Conservation (phyloP, 2,329 filamentous ascomycete species). For the Apiospora phragmitis region DNA sequence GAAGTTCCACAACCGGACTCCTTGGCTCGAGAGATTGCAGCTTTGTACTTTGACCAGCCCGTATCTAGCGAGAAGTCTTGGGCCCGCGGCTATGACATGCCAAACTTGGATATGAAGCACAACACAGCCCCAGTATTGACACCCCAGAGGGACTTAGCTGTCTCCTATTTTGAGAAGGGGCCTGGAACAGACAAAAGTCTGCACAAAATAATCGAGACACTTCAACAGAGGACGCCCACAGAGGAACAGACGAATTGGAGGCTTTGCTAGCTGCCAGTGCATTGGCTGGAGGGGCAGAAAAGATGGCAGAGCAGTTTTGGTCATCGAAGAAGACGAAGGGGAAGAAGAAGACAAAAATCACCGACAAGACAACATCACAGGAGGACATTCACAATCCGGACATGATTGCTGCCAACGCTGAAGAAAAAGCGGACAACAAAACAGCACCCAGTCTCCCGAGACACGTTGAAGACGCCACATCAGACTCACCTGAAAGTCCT, state of each 20-base stretch:
- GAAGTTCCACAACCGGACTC: slow-evolving; percentile 13
- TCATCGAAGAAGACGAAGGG: slow-evolving; percentile 35
- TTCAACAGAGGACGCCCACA: slow-evolving; percentile 12
- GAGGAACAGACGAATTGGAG: background rate
- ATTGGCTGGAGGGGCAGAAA: slow-evolving; percentile 32
- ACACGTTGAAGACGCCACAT: slow-evolving; percentile 12
- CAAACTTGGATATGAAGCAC: background rate
- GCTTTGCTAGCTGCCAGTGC: slow-evolving; percentile 16
- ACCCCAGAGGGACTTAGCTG: slow-evolving; percentile 8
- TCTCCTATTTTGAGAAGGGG: slow-evolving; percentile 20
- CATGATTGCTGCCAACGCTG: slow-evolving; percentile 25
- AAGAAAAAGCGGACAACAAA: slow-evolving; percentile 26
- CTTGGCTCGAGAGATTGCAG: slow-evolving; percentile 21
- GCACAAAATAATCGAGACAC: background rate
- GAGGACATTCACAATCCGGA: slow-evolving; percentile 35
- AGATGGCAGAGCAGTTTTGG: slow-evolving; percentile 37
- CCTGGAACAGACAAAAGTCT: background rate
- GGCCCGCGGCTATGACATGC: background rate
- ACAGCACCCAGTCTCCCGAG: slow-evolving; percentile 13
- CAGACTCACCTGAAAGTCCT: slow-evolving; percentile 16
- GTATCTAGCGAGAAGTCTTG: background rate
- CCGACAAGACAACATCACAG: slow-evolving; percentile 38
- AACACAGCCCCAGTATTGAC: background rate
- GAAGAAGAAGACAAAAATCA: slow-evolving; percentile 38
- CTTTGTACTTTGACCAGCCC: slow-evolving; percentile 20